These are phyloP conservation scores for Gossypioides kirkii DNA, from an alignment of 345 rosid species.

Conservation along the genomic window DNA sequence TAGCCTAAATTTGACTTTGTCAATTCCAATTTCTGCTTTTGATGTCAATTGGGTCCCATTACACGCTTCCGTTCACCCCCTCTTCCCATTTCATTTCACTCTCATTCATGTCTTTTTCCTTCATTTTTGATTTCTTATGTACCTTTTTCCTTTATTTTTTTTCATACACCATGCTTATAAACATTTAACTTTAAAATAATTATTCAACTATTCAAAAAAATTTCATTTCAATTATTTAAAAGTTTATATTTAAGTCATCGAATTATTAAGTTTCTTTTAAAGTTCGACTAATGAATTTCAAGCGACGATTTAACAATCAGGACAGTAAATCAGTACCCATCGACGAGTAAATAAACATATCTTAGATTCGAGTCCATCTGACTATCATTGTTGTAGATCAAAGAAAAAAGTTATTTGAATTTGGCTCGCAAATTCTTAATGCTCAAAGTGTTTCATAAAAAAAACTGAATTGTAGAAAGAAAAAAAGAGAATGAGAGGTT, in stretches of 20 bases:
- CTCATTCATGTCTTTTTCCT: conserved; percentile 17
- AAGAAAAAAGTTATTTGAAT: accelerated
- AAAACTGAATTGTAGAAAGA: no score
- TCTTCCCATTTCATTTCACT: conserved; percentile 28
- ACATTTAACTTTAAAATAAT: accelerated
- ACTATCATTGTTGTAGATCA: no score
- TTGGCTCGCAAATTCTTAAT: no score
- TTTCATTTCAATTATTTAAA: no score
- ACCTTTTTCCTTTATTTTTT: neutral
- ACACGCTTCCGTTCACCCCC: conserved; percentile 32
- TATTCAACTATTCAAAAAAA: accelerated
- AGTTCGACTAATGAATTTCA: accelerated
- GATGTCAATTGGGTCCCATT: conserved; percentile 28
- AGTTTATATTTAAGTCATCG: no score
- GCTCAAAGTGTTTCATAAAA: no score
- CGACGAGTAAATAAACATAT: no score
- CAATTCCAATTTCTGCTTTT: conserved; percentile 21
- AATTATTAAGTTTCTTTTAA: no score
- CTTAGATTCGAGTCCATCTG: no score
- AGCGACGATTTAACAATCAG: no score
- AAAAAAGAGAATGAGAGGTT: no score
- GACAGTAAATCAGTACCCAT: accelerated
- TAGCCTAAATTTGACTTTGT: conserved; percentile 28
- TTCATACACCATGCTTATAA: neutral
- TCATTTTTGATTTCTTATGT: neutral